Evolutionary conservation across 805 yeast species (phyloP).

Genomic region (Candida quercuum): DNA sequence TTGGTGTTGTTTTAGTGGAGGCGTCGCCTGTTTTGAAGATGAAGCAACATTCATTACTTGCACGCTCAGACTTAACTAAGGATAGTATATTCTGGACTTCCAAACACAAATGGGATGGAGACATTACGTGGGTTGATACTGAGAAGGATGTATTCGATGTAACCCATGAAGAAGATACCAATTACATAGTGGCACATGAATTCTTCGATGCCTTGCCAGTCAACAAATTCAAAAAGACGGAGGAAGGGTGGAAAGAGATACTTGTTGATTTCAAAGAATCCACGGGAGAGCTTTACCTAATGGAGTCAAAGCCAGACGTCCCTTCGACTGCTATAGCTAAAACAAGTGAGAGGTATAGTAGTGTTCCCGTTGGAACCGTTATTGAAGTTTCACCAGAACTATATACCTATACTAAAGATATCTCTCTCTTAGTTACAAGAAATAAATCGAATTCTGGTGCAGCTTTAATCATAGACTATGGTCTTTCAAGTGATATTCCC

Average conservation of each 20-base stretch:
- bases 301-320: slow-evolving; percentile 53
- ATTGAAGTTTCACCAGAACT: slow-evolving; percentile 77
- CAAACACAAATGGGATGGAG: slow-evolving; percentile 39
- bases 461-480: slow-evolving; percentile 74
- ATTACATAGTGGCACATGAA: slow-evolving; percentile 76
- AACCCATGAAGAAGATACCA: slow-evolving; percentile 29
- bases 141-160: slow-evolving; percentile 37
- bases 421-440: slow-evolving; percentile 37
- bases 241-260: slow-evolving; percentile 74
- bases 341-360: slow-evolving; percentile 41
- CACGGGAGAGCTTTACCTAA: slow-evolving; percentile 42
- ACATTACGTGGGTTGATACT: slow-evolving; percentile 55
- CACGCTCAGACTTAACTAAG: slow-evolving; percentile 26
- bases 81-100: slow-evolving; percentile 13
- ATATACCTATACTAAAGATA: slow-evolving; percentile 48
- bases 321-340: slow-evolving; percentile 56
- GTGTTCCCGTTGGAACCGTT: slow-evolving; percentile 49
- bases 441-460: slow-evolving; percentile 46
- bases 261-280: slow-evolving; percentile 48
- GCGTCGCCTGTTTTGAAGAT: slow-evolving; percentile 61
- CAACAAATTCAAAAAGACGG: slow-evolving; percentile 55
- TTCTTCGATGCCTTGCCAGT: slow-evolving; percentile 86
- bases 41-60: slow-evolving; percentile 48
- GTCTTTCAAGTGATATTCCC: slow-evolving; percentile 58
- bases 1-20: slow-evolving; percentile 54